Conservation (phyloP, 1,284 basidiomycete species). For the Xerocomus cyaneibrunnescens region DNA sequence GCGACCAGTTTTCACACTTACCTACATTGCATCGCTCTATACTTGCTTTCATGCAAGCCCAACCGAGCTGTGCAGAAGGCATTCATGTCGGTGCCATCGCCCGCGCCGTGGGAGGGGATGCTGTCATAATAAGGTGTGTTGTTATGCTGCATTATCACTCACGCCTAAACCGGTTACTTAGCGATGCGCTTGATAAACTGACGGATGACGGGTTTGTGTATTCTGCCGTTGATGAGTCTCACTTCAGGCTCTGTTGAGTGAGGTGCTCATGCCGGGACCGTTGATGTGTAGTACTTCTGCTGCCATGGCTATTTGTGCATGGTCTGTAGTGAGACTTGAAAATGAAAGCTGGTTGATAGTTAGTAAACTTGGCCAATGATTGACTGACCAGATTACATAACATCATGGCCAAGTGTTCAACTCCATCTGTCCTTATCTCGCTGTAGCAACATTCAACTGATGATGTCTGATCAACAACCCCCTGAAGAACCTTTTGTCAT, state of each 20-base stretch:
- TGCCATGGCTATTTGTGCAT: too few species aligned
- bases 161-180: conserved; percentile 25
- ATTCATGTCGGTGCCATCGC: conserved; percentile 64
- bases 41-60: conserved; percentile 54
- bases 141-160: neutral
- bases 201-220: conserved; percentile 70
- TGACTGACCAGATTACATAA: conserved; percentile 27
- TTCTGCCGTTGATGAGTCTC: conserved; percentile 66
- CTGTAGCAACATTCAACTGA: neutral
- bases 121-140: conserved; percentile 49
- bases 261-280: neutral
- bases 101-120: conserved; percentile 45
- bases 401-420: neutral
- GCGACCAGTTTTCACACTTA: conserved; percentile 57
- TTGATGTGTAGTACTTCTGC: conserved; percentile 2
- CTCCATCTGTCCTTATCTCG: neutral
- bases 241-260: conserved; percentile 40
- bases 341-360: neutral
- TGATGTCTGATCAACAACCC: conserved; percentile 16
- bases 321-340: neutral
- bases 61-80: conserved; percentile 50
- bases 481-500: conserved; percentile 3
- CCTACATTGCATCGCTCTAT: conserved; percentile 64
- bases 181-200: conserved; percentile 66
- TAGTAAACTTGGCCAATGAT: neutral